These are phyloP conservation scores for Osmanthus fragrans DNA, from an alignment of 257 asterid species.

Conservation along the genomic window DNA sequence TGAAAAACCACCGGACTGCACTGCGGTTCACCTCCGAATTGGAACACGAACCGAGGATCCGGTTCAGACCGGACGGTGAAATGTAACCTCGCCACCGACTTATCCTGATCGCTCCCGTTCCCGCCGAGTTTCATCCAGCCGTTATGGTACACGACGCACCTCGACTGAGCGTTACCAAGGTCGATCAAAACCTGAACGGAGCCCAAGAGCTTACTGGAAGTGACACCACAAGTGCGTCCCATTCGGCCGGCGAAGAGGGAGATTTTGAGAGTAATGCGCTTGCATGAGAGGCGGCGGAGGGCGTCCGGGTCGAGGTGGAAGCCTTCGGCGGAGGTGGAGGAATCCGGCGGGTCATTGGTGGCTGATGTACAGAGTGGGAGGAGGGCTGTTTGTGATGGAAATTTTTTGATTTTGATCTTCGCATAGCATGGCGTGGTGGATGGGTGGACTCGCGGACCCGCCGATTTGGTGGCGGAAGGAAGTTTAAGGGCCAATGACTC, in stretches of 20 bases:
- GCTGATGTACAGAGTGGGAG: slow-evolving; percentile 47
- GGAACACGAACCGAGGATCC: slow-evolving; percentile 85
- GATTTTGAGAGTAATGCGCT: slow-evolving; percentile 46
- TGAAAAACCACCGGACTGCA: slow-evolving; percentile 89
- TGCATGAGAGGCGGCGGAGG: slow-evolving; percentile 55
- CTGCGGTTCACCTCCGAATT: slow-evolving; percentile 92
- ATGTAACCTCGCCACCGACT: slow-evolving; percentile 56
- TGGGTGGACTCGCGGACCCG: slow-evolving; percentile 69
- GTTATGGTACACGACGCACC: slow-evolving; percentile 48
- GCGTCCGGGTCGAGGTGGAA: slow-evolving; percentile 78
- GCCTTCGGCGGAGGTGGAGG: slow-evolving; percentile 38
- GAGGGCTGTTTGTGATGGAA: slow-evolving; percentile 75
- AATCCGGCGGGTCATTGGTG: slow-evolving; percentile 37
- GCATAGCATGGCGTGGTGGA: slow-evolving; percentile 80
- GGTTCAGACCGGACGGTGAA: slow-evolving; percentile 70
- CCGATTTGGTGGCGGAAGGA: slow-evolving; percentile 49
- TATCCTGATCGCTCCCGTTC: slow-evolving; percentile 13
- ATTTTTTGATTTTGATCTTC: slow-evolving; percentile 60
- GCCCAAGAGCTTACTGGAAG: slow-evolving; percentile 61
- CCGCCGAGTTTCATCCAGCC: slow-evolving; percentile 78
- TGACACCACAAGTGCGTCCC: slow-evolving; percentile 74
- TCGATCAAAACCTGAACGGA: slow-evolving; percentile 41
- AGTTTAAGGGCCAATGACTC: slow-evolving; percentile 72
- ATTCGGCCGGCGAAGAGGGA: slow-evolving; percentile 69
- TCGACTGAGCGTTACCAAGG: slow-evolving; percentile 42